phyloP scores from a whole-genome alignment of 1,284 basidiomycete species.

The Malassezia dermatis region DNA sequence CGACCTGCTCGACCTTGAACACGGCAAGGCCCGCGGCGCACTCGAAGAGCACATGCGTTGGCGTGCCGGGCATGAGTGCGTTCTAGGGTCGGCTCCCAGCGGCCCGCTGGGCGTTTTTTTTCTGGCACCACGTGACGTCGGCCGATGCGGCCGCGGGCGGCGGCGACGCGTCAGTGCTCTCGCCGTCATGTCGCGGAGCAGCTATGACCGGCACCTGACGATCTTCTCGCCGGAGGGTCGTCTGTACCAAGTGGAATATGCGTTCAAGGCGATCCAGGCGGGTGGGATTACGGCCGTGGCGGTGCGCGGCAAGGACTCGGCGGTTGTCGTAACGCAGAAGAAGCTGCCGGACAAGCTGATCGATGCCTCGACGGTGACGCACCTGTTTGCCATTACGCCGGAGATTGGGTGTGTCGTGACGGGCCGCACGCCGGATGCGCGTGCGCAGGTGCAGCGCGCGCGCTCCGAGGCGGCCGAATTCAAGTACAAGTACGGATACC shows the following conservation, averaged over 20 bases:
- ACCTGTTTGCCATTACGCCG: slow-evolving; percentile 90
- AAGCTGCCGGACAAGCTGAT: slow-evolving; percentile 98
- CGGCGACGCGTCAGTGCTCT: slow-evolving; percentile 9
- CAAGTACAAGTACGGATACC: slow-evolving; percentile 89
- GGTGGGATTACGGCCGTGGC: slow-evolving; percentile 89
- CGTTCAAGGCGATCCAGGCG: slow-evolving; percentile 96
- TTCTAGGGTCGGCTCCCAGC: background rate
- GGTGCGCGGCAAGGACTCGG: slow-evolving; percentile 83
- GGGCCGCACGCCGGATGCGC: slow-evolving; percentile 85
- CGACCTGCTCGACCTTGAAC: slow-evolving; percentile 77
- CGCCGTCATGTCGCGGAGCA: slow-evolving; percentile 39
- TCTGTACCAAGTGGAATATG: slow-evolving; percentile 57
- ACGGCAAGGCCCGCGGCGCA: slow-evolving; percentile 88
- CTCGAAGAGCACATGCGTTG: slow-evolving; percentile 77
- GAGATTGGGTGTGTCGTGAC: slow-evolving; percentile 97
- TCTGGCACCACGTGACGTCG: background rate
- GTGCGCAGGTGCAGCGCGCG: slow-evolving; percentile 78
- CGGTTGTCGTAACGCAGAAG: slow-evolving; percentile 92
- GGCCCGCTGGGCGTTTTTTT: slow-evolving; percentile 1
- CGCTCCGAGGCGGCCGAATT: slow-evolving; percentile 84
- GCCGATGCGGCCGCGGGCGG: background rate
- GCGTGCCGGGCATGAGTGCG: slow-evolving; percentile 37
- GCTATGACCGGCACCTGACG: slow-evolving; percentile 46
- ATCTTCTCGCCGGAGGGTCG: slow-evolving; percentile 47
- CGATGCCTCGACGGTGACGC: slow-evolving; percentile 85